phyloP scores from a whole-genome alignment of 2,329 filamentous ascomycete genomes.

The Monosporascus sp. region DNA sequence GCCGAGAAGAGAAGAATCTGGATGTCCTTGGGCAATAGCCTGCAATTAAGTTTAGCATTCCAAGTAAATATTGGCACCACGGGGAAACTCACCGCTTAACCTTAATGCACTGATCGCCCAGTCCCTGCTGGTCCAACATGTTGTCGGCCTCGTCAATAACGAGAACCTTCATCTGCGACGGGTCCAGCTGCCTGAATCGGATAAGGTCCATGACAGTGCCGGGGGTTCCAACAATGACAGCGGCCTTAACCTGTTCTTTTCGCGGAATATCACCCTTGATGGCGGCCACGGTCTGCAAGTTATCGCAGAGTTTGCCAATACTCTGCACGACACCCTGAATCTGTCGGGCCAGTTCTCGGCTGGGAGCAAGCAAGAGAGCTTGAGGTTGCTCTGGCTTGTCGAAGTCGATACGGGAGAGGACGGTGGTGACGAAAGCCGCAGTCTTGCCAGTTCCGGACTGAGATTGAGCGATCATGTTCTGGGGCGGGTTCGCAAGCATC shows the following conservation, averaged over 20 bases:
- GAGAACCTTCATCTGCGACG: slow-evolving; percentile 68
- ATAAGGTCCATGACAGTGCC: slow-evolving; percentile 89
- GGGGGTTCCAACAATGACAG: slow-evolving; percentile 87
- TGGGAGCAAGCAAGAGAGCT: slow-evolving; percentile 84
- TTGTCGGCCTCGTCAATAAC: slow-evolving; percentile 98
- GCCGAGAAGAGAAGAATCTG: slow-evolving; percentile 95
- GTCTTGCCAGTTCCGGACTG: slow-evolving; percentile 98
- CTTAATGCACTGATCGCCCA: slow-evolving; percentile 90
- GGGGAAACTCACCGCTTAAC: slow-evolving; percentile 67
- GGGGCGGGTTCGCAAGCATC: slow-evolving; percentile 78
- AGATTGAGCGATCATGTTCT: slow-evolving; percentile 97
- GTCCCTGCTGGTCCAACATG: slow-evolving; percentile 93
- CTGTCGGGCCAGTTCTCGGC: slow-evolving; percentile 89
- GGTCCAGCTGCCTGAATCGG: slow-evolving; percentile 67
- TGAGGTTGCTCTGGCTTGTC: slow-evolving; percentile 65
- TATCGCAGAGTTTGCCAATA: slow-evolving; percentile 79
- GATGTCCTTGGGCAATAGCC: slow-evolving; percentile 65
- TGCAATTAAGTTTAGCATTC: slow-evolving; percentile 34
- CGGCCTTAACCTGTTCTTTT: slow-evolving; percentile 62
- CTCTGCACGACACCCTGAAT: slow-evolving; percentile 78
- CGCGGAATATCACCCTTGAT: slow-evolving; percentile 73
- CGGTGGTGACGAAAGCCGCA: slow-evolving; percentile 89
- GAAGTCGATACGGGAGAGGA: slow-evolving; percentile 80
- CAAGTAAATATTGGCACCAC: slow-evolving; percentile 22
- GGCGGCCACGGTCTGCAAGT: slow-evolving; percentile 71